Evolutionary conservation across 2,329 filamentous ascomycete genomes (phyloP).

Genomic region (Magnaporthales sp.): DNA sequence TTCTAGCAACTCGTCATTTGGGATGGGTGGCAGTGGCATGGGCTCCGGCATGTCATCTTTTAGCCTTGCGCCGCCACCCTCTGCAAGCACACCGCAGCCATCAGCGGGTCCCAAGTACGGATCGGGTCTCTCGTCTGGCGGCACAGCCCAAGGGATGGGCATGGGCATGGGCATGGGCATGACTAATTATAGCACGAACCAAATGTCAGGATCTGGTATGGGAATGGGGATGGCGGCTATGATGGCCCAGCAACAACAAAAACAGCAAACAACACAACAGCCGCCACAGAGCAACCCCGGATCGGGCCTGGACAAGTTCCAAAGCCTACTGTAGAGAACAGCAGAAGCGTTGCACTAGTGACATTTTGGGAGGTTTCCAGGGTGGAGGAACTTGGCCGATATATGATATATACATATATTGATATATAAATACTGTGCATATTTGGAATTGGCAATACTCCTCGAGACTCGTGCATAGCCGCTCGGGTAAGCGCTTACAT

Average conservation of each 20-base stretch:
- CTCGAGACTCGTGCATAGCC: neutral
- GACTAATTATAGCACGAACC: slow-evolving; percentile 15
- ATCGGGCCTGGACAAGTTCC: slow-evolving; percentile 57
- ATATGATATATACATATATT: neutral
- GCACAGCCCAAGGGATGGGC: slow-evolving; percentile 9
- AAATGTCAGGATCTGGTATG: slow-evolving; percentile 13
- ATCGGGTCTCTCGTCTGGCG: slow-evolving; percentile 9
- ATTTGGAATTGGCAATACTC: neutral
- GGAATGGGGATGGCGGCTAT: slow-evolving; percentile 16
- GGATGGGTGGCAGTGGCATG: slow-evolving; percentile 4
- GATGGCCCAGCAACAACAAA: slow-evolving; percentile 15
- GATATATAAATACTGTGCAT: neutral
- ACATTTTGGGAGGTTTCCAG: neutral
- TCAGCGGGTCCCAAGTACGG: slow-evolving; percentile 18
- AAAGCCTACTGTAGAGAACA: slow-evolving; percentile 47
- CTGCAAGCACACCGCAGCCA: slow-evolving; percentile 7
- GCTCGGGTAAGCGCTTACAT: neutral
- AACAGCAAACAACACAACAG: slow-evolving; percentile 19
- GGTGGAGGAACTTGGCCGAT: neutral
- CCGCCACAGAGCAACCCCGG: slow-evolving; percentile 24
- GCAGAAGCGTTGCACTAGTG: neutral
- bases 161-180: slow-evolving; percentile 12
- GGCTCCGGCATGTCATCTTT: slow-evolving; percentile 28
- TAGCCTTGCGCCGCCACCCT: slow-evolving; percentile 37
- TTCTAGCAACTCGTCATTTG: slow-evolving; percentile 15